Base-by-base conservation (phyloP, 2,329 filamentous ascomycete species). In the Colletotrichum sp. region DNA sequence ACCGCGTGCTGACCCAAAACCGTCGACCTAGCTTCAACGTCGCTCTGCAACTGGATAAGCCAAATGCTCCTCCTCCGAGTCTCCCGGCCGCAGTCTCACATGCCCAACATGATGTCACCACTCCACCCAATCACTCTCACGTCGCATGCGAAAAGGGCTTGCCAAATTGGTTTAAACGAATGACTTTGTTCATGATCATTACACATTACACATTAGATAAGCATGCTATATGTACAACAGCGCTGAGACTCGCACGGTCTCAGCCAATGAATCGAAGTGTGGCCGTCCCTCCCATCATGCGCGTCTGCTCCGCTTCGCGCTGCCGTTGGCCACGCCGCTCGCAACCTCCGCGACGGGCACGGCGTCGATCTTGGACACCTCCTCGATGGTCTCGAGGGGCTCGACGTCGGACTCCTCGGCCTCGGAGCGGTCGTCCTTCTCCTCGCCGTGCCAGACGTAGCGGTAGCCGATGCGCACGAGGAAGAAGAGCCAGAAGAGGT, bases 401-500 rank as follows among this genome's bases (percentile, higher is more conserved):
- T 87, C 87, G 10, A 86, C 86, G 13, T 87, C 88, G 15, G 86
- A 85, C 26, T 89, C 89, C 73, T 92, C 91, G 55, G 87, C 86
- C 24, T 91, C 89, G 71, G 90, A 92, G 55, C 91, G 84, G 71
- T 92, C 91, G 78, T 92, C 91, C 60, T 89, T 88, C 18, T 85
- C 86, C n/a, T 87, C 86, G 34, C 86, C 86, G 57, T 84, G 86
- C 21, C 87, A 84, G 5, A 91, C 84, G 72, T 90, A 90, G 26
- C 89, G 83, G 69, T 89, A 91, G 4, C 89, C 88, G 60, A 91
- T 91, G 62, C 90, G 85, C 75, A 91, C 80, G 69, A 93, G 90
- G 78, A 90, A 86, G 81, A 88, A 90, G 65, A 92, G 85, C 91
- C 91, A 93, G 82, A 92, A 92, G 2, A 93, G 77, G 77, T 93